A percentile compares a stretch with the other conserved stretches of the same genome.
phyloP scores from a whole-genome alignment of 495 filamentous ascomycete species.

The Pseudoneurospora amorphoporcata region DNA sequence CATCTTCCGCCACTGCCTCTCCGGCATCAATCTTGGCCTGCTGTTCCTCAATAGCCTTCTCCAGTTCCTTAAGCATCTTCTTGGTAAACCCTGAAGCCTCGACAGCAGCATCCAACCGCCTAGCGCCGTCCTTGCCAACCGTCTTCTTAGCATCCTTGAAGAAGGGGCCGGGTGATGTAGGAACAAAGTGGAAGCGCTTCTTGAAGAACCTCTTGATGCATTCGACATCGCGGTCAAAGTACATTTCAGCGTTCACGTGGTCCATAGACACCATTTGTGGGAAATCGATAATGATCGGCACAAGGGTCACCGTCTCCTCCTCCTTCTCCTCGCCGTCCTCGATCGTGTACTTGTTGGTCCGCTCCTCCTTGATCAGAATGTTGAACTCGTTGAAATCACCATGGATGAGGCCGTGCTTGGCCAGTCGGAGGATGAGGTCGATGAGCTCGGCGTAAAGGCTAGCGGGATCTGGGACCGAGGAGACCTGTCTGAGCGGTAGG shows the following conservation, averaged over 20 bases:
- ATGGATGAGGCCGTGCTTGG: slow-evolving; percentile 85
- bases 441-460: slow-evolving; percentile 81
- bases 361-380: slow-evolving; percentile 74
- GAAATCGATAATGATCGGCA: slow-evolving; percentile 88
- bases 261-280: slow-evolving; percentile 97
- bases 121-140: slow-evolving; percentile 51
- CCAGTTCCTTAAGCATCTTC: slow-evolving; percentile 90
- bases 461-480: slow-evolving; percentile 67
- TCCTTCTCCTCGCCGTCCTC: slow-evolving; percentile 13
- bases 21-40: slow-evolving; percentile 23
- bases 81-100: slow-evolving; percentile 91
- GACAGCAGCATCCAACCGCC: slow-evolving; percentile 74
- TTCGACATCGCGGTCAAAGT: slow-evolving; percentile 89
- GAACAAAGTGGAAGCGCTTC: slow-evolving; percentile 76
- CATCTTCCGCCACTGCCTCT: slow-evolving; percentile 22
- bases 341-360: neutral
- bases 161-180: slow-evolving; percentile 72
- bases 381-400: slow-evolving; percentile 99
- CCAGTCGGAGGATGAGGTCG: slow-evolving; percentile 71
- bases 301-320: slow-evolving; percentile 26
- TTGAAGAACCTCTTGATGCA: slow-evolving; percentile 92
- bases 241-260: slow-evolving; percentile 84
- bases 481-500: slow-evolving; percentile 78
- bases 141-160: slow-evolving; percentile 73
- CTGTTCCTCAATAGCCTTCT: slow-evolving; percentile 70